Percentiles rank a stretch among this genome's conserved stretches.
These are phyloP conservation scores for Paecilomyces fulvus DNA, from an alignment of 2,329 filamentous ascomycete genomes.

Conservation along the genomic window DNA sequence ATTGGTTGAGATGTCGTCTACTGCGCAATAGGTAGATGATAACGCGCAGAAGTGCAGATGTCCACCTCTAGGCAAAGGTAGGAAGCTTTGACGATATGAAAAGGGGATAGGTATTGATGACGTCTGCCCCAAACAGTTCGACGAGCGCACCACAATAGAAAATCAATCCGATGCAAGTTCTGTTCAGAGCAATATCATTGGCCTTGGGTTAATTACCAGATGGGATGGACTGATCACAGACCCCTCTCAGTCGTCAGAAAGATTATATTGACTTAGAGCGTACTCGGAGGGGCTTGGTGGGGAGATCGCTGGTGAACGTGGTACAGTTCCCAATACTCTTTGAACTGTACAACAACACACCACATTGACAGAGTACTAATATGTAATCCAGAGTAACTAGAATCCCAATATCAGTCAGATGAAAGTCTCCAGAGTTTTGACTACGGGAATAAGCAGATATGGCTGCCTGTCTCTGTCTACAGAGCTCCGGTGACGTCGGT, in stretches of 20 bases:
- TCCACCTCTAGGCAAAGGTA: not conserved
- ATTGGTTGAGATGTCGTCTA: slow-evolving; percentile 1
- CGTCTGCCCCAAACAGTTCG: slow-evolving; percentile 4
- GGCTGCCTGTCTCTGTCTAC: not conserved
- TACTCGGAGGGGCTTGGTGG: not conserved
- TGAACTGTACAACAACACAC: not conserved
- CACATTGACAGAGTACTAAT: not conserved
- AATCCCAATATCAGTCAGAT: not conserved
- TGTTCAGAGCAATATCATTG: not conserved
- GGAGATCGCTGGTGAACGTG: not conserved
- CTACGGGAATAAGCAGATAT: not conserved
- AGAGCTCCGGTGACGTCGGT: not conserved
- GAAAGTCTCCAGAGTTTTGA: not conserved
- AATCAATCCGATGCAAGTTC: not conserved
- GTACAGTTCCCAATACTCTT: not conserved
- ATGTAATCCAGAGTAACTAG: not conserved
- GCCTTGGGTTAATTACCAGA: not conserved
- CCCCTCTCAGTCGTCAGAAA: not conserved
- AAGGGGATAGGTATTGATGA: slow-evolving; percentile 8
- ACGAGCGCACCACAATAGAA: not conserved
- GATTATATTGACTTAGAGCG: not conserved
- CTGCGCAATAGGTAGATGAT: not conserved
- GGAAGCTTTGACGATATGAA: not conserved
- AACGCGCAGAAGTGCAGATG: too few species aligned
- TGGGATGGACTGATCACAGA: not conserved